Evolutionary conservation across 768 basidiomycete genomes (phyloP).

Genomic region (Ramaria sp.): DNA sequence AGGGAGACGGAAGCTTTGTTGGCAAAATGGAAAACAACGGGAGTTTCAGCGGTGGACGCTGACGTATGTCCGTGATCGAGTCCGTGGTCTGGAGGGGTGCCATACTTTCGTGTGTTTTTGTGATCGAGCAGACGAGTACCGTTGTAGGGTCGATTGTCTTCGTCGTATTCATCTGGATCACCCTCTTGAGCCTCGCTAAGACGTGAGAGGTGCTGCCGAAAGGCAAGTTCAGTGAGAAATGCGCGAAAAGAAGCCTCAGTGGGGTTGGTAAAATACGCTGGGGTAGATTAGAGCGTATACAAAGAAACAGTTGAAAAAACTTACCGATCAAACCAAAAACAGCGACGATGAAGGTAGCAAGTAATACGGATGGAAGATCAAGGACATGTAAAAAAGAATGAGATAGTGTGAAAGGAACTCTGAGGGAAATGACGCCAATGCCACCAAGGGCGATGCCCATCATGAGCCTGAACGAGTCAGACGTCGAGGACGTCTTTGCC

Average conservation of each 20-base stretch:
- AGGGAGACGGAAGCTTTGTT: constrained; percentile 89
- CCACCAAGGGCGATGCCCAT: constrained; percentile 59
- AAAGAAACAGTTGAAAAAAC: constrained; percentile 1
- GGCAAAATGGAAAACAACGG: constrained; percentile 60
- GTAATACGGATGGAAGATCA: constrained; percentile 62
- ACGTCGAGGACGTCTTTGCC: constrained; percentile 5
- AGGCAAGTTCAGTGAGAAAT: constrained; percentile 95
- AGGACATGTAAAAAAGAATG: constrained; percentile 41
- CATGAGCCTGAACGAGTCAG: constrained; percentile 17
- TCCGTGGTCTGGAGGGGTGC: neutral
- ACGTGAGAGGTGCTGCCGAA: constrained; percentile 84
- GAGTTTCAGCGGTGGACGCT: constrained; percentile 24
- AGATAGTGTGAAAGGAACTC: constrained; percentile 36
- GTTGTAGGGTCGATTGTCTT: constrained; percentile 16
- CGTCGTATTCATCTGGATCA: constrained; percentile 27
- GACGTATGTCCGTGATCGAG: constrained; percentile 11
- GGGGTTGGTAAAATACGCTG: constrained; percentile 94
- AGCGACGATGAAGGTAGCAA: constrained; percentile 55
- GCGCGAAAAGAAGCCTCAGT: constrained; percentile 88
- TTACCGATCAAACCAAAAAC: constrained; percentile 65
- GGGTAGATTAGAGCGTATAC: constrained; percentile 10
- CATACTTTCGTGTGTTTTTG: constrained; percentile 13
- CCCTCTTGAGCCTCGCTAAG: constrained; percentile 62
- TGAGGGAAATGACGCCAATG: constrained; percentile 48
- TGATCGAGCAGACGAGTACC: constrained; percentile 11